Base-by-base conservation (phyloP, 1,139 yeast species). In the Pichia sp. region DNA sequence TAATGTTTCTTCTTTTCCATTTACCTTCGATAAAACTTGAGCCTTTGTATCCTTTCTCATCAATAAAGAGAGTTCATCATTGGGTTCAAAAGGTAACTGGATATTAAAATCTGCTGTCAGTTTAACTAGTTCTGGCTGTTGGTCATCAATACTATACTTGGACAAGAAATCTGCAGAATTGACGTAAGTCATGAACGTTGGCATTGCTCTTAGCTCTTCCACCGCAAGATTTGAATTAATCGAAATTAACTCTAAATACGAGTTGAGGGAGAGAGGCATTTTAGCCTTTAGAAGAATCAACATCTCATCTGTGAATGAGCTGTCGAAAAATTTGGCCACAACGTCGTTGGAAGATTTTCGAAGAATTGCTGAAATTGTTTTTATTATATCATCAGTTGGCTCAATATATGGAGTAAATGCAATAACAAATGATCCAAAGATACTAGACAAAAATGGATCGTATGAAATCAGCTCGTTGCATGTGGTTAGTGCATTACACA, bases 171-270 rank as follows among this genome's bases (percentile, higher is more conserved):
- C 75, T 1, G 66, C 64, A 47, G 70, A 73, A 4, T 72, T 68
- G 57, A 78, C 74, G 1, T 70, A 59, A 26, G 73, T 70, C 76
- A 87, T 84, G 64, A 80, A 87, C 0, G 93, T 82, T 47, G 75
- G 74, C 67, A 90, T 70, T 44, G 76, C 75, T 38, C 77, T 73
- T 55, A 90, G 73, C 59, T 85, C 87, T 57, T 79, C 81, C 59
- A 79, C 76, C 0, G 95, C 95, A 65, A 84, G 79, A 53, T 78
- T 79, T 0, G 87, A 84, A 61, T 86, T 84, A 32, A 84, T 78
- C 11, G 85, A 75, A 3, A 86, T 76, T 13, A 90, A 64, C 53
- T 81, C 77, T 45, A 89, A 70, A 59, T 84, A 84, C 1, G 95
- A 87, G 1, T 76, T 68, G 16, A 88, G 68, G 2, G 82, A 74